phyloP scores from a whole-genome alignment of 2,329 filamentous ascomycete genomes.

The Mycogone perniciosa region DNA sequence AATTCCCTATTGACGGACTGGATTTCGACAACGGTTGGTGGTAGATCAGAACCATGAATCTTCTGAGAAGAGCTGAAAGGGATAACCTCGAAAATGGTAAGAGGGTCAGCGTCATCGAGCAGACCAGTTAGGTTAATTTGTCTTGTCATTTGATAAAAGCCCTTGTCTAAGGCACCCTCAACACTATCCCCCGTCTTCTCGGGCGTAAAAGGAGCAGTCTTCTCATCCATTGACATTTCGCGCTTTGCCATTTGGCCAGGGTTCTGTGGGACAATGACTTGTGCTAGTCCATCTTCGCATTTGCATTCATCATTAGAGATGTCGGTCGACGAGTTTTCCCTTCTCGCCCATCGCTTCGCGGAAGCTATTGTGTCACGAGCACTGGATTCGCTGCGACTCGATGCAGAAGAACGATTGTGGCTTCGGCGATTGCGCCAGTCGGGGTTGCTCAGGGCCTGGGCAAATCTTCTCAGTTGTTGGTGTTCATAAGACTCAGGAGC shows the following conservation, averaged over 20 bases:
- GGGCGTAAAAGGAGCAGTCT: no score
- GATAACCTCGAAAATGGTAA: constrained; percentile 7
- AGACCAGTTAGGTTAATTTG: constrained; percentile 1
- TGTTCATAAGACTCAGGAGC: neutral
- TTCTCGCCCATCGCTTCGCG: neutral
- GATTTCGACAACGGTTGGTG: constrained; percentile 4
- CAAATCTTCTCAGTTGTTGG: constrained; percentile 8
- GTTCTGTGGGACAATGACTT: neutral
- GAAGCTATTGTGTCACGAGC: neutral
- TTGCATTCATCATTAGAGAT: neutral
- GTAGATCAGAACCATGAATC: neutral
- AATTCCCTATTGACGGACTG: neutral
- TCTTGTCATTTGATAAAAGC: constrained; percentile 3
- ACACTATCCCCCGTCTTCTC: no score
- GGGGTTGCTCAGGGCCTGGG: constrained; percentile 30
- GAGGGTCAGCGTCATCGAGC: neutral
- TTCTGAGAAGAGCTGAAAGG: neutral
- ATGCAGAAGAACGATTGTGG: constrained; percentile 8
- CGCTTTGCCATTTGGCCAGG: no score
- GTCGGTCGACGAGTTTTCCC: neutral
- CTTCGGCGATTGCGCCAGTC: constrained; percentile 27
- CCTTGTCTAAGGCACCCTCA: neutral
- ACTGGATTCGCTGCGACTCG: neutral
- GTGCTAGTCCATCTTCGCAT: neutral
- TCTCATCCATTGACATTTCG: neutral